A percentile compares a stretch with the other conserved stretches of the same genome.
These are phyloP conservation scores for Phytophthora hybrid DNA, from an alignment of 352 stramenopile genomes.

Conservation along the genomic window DNA sequence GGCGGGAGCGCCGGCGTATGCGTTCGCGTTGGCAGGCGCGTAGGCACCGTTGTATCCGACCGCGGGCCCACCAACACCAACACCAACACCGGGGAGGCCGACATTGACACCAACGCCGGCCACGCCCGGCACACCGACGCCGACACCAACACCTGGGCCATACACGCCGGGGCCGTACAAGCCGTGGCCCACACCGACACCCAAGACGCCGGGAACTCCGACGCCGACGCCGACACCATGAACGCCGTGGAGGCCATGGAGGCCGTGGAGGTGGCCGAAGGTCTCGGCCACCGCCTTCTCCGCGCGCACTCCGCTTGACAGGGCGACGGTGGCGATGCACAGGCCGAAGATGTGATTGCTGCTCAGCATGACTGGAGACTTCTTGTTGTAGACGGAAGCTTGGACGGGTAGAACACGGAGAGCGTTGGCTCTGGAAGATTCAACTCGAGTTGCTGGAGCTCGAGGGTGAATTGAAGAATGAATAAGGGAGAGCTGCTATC, in stretches of 20 bases:
- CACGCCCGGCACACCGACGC: not conserved
- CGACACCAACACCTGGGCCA: not conserved
- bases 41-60: not conserved
- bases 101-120: not conserved
- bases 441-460: no score
- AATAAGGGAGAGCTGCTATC: no score
- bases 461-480: no score
- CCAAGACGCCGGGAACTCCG: not conserved
- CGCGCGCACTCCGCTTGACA: not conserved
- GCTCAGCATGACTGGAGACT: no score
- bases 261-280: not conserved
- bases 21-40: not conserved
- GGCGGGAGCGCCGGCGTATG: not conserved
- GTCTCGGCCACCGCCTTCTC: not conserved
- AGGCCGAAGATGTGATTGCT: no score
- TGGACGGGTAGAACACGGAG: no score
- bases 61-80: not conserved
- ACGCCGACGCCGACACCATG: not conserved
- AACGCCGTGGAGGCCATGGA: not conserved
- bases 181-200: no score
- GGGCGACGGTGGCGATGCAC: not conserved
- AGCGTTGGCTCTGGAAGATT: no score
- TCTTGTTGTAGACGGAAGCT: no score
- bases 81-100: not conserved
- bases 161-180: not conserved